Evolutionary conservation across 148 eudicot species (phyloP).

Genomic region (Mesembryanthemum crystallinum): DNA sequence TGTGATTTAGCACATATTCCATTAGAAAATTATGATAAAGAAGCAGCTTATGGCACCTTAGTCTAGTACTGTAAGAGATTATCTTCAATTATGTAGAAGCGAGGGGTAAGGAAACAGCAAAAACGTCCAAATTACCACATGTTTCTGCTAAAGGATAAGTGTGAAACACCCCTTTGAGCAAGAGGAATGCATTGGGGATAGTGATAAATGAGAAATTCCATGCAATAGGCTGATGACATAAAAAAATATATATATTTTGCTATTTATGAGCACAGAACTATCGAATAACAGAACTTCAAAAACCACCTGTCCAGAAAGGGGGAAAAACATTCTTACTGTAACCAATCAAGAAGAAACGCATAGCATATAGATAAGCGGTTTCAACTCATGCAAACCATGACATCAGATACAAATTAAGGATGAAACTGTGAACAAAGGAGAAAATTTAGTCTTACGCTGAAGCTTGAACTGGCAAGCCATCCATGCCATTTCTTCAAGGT

Average conservation of each 20-base stretch:
- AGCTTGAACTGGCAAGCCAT: slow-evolving; percentile 91
- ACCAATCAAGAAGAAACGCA: background rate
- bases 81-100: background rate
- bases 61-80: background rate
- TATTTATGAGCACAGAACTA: background rate
- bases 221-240: background rate
- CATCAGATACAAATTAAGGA: background rate
- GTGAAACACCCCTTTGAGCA: background rate
- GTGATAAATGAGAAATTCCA: background rate
- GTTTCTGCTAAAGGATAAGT: background rate
- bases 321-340: background rate
- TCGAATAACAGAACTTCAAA: background rate
- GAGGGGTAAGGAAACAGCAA: background rate
- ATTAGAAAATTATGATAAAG: background rate
- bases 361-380: background rate
- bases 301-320: background rate
- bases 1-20: slow-evolving; percentile 22
- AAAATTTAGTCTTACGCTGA: slow-evolving; percentile 46
- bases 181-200: background rate
- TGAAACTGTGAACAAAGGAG: background rate
- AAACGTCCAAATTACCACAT: too few species aligned
- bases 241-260: background rate
- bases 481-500: slow-evolving; percentile 96
- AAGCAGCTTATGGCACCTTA: background rate
- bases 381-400: background rate